Evolutionary conservation across 495 filamentous ascomycete species (phyloP).

Genomic region (Aspergillus campestris): DNA sequence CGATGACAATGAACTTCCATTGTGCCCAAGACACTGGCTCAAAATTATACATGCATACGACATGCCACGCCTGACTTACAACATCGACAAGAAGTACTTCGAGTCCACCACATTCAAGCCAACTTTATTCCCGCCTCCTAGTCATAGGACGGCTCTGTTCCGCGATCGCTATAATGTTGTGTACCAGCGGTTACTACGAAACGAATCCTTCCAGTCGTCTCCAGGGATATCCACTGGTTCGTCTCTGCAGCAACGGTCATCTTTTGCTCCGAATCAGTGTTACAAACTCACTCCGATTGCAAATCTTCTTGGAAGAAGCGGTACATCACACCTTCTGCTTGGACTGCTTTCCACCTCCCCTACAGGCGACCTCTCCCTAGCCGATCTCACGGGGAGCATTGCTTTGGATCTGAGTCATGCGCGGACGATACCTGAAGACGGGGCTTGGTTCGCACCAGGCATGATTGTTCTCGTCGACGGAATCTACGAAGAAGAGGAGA

Average conservation of each 20-base stretch:
- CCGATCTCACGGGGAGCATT: slow-evolving; percentile 81
- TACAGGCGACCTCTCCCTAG: slow-evolving; percentile 72
- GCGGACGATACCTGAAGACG: slow-evolving; percentile 70
- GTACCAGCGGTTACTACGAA: slow-evolving; percentile 82
- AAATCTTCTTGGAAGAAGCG: slow-evolving; percentile 84
- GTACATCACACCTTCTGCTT: slow-evolving; percentile 76
- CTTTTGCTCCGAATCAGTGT: slow-evolving; percentile 47
- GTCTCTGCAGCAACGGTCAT: slow-evolving; percentile 45
- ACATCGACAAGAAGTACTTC: slow-evolving; percentile 83
- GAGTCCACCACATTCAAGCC: slow-evolving; percentile 62
- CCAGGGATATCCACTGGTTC: slow-evolving; percentile 38
- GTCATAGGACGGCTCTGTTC: slow-evolving; percentile 77
- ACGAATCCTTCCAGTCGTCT: slow-evolving; percentile 85
- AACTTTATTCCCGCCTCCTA: slow-evolving; percentile 67
- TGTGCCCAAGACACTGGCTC: slow-evolving; percentile 67
- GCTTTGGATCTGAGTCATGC: slow-evolving; percentile 75
- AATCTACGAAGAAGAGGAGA: slow-evolving; percentile 85
- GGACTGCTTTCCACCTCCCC: slow-evolving; percentile 76
- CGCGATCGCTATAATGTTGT: slow-evolving; percentile 83
- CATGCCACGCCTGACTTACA: slow-evolving; percentile 82
- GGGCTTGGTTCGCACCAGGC: slow-evolving; percentile 83
- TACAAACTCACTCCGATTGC: slow-evolving; percentile 90
- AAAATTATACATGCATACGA: slow-evolving; percentile 71
- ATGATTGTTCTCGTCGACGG: slow-evolving; percentile 95
- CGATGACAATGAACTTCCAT: slow-evolving; percentile 47